Conservation (phyloP, 2,329 filamentous ascomycete genomes). For the Paracoccidioides brasiliensis region DNA sequence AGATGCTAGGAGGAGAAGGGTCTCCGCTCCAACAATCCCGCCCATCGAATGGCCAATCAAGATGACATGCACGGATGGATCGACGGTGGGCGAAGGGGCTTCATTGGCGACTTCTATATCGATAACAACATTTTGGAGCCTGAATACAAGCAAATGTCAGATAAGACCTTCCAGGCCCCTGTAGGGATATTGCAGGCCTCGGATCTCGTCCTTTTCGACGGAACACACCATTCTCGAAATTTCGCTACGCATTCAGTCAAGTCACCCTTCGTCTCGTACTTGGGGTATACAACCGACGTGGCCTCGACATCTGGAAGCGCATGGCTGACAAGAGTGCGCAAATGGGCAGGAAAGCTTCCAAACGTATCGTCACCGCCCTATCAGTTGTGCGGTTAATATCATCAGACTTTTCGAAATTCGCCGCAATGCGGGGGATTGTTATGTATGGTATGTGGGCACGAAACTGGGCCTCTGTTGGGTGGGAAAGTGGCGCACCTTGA, state of each 20-base stretch:
- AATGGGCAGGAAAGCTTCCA: conserved; percentile 32
- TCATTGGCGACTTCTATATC: conserved; percentile 76
- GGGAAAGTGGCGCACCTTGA: conserved; percentile 27
- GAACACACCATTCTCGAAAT: conserved; percentile 36
- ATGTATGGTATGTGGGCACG: background rate
- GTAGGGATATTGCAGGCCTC: background rate
- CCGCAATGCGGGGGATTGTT: background rate
- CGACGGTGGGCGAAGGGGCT: conserved; percentile 71
- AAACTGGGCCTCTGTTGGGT: background rate
- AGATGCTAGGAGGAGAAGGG: conserved; percentile 59
- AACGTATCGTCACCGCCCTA: conserved; percentile 40
- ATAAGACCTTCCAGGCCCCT: no score
- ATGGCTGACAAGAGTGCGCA: conserved; percentile 30
- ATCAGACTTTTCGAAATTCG: conserved; percentile 2
- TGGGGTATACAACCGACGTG: conserved; percentile 33
- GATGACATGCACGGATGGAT: conserved; percentile 70
- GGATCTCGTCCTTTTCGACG: background rate
- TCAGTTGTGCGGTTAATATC: background rate
- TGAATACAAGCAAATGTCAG: conserved; percentile 20
- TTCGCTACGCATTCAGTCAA: conserved; percentile 32
- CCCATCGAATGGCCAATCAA: conserved; percentile 83
- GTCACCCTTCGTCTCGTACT: conserved; percentile 38
- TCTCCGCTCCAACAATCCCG: conserved; percentile 87
- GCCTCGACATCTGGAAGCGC: conserved; percentile 32
- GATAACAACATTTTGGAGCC: conserved; percentile 84